Conservation (phyloP, 305 asterid genomes). For the Solanum hybrid region DNA sequence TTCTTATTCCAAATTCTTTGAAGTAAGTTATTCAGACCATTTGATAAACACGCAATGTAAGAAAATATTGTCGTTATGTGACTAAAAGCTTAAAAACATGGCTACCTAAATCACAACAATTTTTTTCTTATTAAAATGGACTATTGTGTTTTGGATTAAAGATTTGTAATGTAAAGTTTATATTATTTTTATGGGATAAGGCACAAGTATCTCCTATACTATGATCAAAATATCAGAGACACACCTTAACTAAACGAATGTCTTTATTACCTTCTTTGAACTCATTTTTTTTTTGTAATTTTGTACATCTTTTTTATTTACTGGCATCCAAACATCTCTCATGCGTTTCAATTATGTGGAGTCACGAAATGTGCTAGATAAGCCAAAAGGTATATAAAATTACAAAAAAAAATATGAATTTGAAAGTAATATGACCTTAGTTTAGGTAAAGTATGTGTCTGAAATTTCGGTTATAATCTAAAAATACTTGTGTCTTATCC, state of each 20-base stretch:
- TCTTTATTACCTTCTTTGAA: no score
- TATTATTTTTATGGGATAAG: background rate
- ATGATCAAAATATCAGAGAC: no score
- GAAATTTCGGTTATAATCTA: background rate
- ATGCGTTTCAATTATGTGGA: no score
- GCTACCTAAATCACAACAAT: background rate
- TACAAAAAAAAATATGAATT: no score
- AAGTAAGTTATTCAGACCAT: background rate
- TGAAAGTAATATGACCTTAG: no score
- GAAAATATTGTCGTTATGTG: background rate
- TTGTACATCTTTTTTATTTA: no score
- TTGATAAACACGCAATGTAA: background rate
- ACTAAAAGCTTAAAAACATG: background rate
- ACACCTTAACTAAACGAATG: no score
- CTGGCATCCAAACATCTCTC: no score
- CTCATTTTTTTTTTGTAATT: no score
- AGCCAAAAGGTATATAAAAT: no score
- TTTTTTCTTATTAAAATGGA: background rate
- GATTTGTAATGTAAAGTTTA: background rate
- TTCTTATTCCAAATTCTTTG: background rate
- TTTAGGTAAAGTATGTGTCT: background rate
- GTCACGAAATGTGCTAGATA: no score
- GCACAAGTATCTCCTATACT: no score
- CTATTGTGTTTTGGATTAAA: background rate
- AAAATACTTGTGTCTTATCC: background rate